These are phyloP conservation scores for Inonotus hispidus DNA, from an alignment of 1,284 basidiomycete species.

Conservation along the genomic window DNA sequence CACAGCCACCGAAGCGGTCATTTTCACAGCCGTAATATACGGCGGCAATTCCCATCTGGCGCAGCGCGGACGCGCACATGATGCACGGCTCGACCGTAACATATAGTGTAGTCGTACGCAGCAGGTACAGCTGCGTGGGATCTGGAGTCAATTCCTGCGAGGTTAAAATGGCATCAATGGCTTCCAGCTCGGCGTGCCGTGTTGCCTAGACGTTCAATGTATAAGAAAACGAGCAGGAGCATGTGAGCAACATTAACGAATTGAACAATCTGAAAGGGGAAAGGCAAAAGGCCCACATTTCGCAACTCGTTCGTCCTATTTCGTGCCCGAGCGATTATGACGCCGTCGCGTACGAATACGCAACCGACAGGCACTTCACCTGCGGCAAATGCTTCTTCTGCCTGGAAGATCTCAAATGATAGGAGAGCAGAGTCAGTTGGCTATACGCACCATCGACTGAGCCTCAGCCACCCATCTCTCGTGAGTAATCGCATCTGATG, in stretches of 20 bases:
- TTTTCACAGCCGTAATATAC: constrained; percentile 96
- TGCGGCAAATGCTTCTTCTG: constrained; percentile 79
- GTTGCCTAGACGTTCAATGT: constrained; percentile 64
- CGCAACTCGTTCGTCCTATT: constrained; percentile 94
- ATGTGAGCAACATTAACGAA: constrained; percentile 1
- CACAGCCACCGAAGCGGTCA: constrained; percentile 96
- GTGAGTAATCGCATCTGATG: not conserved
- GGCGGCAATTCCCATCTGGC: constrained; percentile 87
- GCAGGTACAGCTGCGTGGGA: constrained; percentile 45
- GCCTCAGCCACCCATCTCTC: constrained; percentile 18
- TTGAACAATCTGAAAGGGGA: not conserved
- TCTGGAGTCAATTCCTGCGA: constrained; percentile 52
- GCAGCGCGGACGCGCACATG: constrained; percentile 95
- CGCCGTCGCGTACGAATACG: constrained; percentile 80
- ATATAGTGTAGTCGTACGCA: constrained; percentile 83
- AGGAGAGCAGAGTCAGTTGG: not conserved
- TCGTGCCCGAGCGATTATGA: constrained; percentile 78
- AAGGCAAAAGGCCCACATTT: constrained; percentile 51
- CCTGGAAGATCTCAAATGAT: constrained; percentile 35
- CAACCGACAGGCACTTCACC: constrained; percentile 97
- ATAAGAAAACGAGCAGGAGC: constrained; percentile 9
- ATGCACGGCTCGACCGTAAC: constrained; percentile 99
- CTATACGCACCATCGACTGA: constrained; percentile 10
- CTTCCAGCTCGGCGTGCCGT: constrained; percentile 95
- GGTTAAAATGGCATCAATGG: constrained; percentile 85